Conservation (phyloP, 108 stramenopile genomes). For the Epithemia pelagica region DNA sequence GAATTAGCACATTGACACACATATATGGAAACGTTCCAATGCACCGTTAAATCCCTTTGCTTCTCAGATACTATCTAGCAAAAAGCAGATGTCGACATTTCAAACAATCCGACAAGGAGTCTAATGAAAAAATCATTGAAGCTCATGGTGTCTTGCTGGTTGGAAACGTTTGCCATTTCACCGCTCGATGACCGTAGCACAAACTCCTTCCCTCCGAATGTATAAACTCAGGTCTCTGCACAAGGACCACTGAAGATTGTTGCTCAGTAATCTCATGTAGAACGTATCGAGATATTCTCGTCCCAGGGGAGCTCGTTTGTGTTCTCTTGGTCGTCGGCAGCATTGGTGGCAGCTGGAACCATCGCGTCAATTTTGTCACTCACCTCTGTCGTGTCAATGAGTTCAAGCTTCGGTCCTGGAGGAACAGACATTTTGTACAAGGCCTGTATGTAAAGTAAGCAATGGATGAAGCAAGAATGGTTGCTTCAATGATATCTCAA, state of each 20-base stretch:
- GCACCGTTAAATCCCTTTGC: too few species aligned
- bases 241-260: too few species aligned
- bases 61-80: slow-evolving; percentile 68
- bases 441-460: too few species aligned
- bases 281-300: slow-evolving; percentile 27
- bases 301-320: neutral
- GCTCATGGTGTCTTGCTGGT: neutral
- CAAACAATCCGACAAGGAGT: slow-evolving; percentile 34
- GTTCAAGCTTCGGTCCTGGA: slow-evolving; percentile 26
- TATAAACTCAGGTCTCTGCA: too few species aligned
- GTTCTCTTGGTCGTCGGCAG: too few species aligned
- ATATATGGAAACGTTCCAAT: too few species aligned
- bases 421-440: slow-evolving; percentile 3
- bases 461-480: too few species aligned
- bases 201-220: neutral
- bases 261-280: slow-evolving; percentile 52
- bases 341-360: too few species aligned
- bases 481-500: too few species aligned
- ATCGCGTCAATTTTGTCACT: too few species aligned
- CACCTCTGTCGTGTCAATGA: slow-evolving; percentile 42
- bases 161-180: neutral
- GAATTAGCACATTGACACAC: too few species aligned
- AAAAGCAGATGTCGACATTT: slow-evolving; percentile 14
- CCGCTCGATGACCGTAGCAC: neutral
- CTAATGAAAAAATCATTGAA: slow-evolving; percentile 25